A percentile compares a stretch with the other conserved stretches of the same genome.
These are phyloP conservation scores for Trichosanthes cucumerina DNA, from an alignment of 306 rosid species.

Conservation along the genomic window DNA sequence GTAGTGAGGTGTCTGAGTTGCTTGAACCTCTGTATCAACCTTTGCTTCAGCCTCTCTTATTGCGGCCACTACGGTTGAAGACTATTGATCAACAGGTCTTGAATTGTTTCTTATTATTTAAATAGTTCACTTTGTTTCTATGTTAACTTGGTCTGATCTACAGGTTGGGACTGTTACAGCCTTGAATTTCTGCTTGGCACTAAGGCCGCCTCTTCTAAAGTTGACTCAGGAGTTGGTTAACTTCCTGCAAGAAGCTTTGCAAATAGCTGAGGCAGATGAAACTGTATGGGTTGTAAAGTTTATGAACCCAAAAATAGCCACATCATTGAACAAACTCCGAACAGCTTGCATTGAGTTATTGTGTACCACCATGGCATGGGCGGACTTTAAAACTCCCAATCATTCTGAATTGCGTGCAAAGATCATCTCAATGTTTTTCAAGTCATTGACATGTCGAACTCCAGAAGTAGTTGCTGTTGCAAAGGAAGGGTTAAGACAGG, in stretches of 20 bases:
- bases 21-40: constrained; percentile 79
- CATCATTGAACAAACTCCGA: constrained; percentile 84
- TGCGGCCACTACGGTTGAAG: constrained; percentile 72
- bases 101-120: constrained; percentile 10
- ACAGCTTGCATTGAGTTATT: constrained; percentile 96
- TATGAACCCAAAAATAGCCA: constrained; percentile 85
- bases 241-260: constrained; percentile 96
- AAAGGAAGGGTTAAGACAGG: constrained; percentile 98
- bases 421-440: constrained; percentile 95
- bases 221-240: constrained; percentile 84
- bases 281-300: constrained; percentile 80
- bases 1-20: constrained; percentile 98
- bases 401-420: constrained; percentile 92
- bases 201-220: constrained; percentile 98
- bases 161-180: constrained; percentile 98
- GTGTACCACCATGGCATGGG: constrained; percentile 99
- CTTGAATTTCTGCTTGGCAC: constrained; percentile 88
- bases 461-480: constrained; percentile 99
- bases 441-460: constrained; percentile 88
- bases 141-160: constrained; percentile 25
- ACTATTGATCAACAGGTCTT: constrained; percentile 94
- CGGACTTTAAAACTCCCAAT: constrained; percentile 85
- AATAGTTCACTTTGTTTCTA: background rate
- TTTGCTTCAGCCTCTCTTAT: constrained; percentile 84
- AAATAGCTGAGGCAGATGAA: constrained; percentile 96